These are phyloP conservation scores for Yarrowia sp. DNA, from an alignment of 805 yeast genomes.

Conservation along the genomic window DNA sequence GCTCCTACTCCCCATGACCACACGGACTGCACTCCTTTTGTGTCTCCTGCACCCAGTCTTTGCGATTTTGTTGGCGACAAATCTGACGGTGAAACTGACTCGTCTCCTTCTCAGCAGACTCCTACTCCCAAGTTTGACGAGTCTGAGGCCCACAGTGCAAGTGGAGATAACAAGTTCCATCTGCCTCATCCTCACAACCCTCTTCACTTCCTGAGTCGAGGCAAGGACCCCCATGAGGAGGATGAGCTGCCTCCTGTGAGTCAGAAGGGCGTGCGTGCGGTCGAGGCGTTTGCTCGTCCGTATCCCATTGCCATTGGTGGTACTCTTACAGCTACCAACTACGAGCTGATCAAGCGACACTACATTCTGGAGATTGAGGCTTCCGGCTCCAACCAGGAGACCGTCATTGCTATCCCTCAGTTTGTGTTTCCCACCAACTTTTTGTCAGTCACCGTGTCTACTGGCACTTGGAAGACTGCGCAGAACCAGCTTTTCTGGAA, in stretches of 20 bases:
- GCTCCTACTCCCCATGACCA: not conserved
- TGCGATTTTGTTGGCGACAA: constrained; percentile 3
- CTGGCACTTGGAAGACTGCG: constrained; percentile 6
- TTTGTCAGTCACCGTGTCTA: not conserved
- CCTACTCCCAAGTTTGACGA: not conserved
- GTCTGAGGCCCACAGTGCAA: not conserved
- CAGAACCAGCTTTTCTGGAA: not conserved
- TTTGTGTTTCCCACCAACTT: not conserved
- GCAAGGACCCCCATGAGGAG: not conserved
- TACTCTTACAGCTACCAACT: constrained; percentile 49
- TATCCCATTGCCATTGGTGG: constrained; percentile 67
- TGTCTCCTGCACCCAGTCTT: constrained; percentile 6
- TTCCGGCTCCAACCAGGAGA: not conserved
- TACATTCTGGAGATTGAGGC: constrained; percentile 49
- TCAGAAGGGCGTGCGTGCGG: constrained; percentile 10
- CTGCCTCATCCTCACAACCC: constrained; percentile 11
- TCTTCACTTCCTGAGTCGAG: constrained; percentile 1
- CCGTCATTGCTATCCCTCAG: constrained; percentile 3
- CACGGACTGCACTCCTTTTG: constrained; percentile 12
- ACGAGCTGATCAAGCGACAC: constrained; percentile 49
- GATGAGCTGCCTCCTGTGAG: not conserved
- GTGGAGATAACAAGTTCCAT: not conserved
- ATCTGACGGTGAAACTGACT: not conserved
- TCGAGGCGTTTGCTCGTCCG: constrained; percentile 72
- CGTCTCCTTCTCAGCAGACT: not conserved